Conservation (phyloP, 192 early-diverging fungal species). For the Diversispora eburnea region DNA sequence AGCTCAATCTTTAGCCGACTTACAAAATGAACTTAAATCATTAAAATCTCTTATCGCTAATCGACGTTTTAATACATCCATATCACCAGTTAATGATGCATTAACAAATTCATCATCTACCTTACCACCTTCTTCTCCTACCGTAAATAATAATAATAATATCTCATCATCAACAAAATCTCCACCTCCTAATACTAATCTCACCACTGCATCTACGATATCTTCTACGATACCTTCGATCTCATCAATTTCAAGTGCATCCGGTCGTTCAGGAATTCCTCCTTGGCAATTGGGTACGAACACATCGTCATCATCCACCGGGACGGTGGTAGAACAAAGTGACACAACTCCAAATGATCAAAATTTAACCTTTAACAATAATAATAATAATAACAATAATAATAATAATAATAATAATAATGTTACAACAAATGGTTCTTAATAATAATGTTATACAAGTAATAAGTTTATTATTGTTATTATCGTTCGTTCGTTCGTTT, state of each 20-base stretch:
- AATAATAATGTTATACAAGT: no score
- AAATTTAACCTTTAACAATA: no score
- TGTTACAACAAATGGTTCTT: no score
- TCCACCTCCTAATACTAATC: no score
- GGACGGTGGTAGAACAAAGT: no score
- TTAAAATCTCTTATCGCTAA: slow-evolving; percentile 88
- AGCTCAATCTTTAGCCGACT: slow-evolving; percentile 60
- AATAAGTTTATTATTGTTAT: no score
- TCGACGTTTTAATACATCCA: slow-evolving; percentile 44
- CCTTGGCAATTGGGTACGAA: slow-evolving; percentile 22
- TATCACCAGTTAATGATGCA: slow-evolving; percentile 19
- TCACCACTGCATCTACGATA: slow-evolving; percentile 20
- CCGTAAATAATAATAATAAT: background rate
- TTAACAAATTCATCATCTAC: slow-evolving; percentile 8
- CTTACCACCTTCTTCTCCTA: slow-evolving; percentile 21
- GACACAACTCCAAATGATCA: no score
- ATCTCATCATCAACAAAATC: no score
- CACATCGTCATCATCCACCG: no score
- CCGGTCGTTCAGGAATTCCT: slow-evolving; percentile 7
- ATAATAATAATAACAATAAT: no score
- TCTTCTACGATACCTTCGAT: slow-evolving; percentile 25
- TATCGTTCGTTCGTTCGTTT: no score
- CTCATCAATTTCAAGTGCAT: slow-evolving; percentile 4
- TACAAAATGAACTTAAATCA: slow-evolving; percentile 93
- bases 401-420: no score